Base-by-base conservation (phyloP, 2,329 filamentous ascomycete species). In the Leptographium procerum region DNA sequence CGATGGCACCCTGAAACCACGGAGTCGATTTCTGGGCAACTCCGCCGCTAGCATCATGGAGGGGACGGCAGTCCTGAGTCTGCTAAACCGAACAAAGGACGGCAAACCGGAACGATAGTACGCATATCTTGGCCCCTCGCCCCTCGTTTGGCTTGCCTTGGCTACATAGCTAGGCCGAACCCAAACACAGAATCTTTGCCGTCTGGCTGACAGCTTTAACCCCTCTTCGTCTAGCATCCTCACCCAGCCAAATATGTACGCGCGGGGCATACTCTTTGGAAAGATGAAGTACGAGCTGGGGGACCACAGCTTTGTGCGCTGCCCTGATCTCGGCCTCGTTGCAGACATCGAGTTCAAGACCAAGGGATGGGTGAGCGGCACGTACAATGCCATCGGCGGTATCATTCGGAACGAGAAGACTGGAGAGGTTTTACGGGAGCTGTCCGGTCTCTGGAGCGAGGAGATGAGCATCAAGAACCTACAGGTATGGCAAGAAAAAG, bases 281-380 rank as follows among this genome's bases (percentile, higher is more conserved):
- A 97, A 96, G 72, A 97, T 99, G 94, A 97, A 96, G 72, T 99
- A 97, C 72, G 94, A 99, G 75, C 83, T 99, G 9, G 94, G 92
- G 63, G 92, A 97, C 70, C 91, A 96, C 75, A 96, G 91, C 70
- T 89, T 91, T 66, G 89, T 99, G 24, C 83, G 86, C 64, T 97
- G 94, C 70, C 90, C 92, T 0, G 92, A 97, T 70, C 82, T 90
- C 22, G 86, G 91, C 59, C 78, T 99, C 22, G 82, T 85, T 29
- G 92, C 91, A 61, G 92, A 99, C 69, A 85, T 99, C 61, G 94
- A 99, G 64, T 99, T 99, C 81, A 97, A 97, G 76, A 95, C 90
- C 56, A 97, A 97, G 73, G 94, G 94, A 6, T 99, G 95, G 82
- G 92, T 99, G 63, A 87, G 90, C 56, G 94, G 94, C 9, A 94